Conservation (phyloP, 1,139 yeast genomes). For the Scheffersomyces quercinus region DNA sequence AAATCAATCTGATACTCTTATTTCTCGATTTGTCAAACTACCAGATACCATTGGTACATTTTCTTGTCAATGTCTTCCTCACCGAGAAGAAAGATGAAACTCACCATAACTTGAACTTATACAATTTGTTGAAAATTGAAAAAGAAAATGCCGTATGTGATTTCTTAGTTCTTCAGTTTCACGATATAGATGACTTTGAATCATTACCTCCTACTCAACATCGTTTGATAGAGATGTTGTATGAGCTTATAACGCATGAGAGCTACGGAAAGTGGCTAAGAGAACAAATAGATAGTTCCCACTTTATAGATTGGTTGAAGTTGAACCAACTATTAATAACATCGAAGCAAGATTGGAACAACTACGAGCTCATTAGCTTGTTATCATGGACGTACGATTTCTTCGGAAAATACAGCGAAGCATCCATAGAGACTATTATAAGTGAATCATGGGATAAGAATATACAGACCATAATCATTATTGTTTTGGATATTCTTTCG, state of each 20-base stretch:
- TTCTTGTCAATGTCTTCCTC: conserved; percentile 4
- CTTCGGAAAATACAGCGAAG: conserved; percentile 21
- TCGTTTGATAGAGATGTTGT: conserved; percentile 4
- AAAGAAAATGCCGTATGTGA: conserved; percentile 5
- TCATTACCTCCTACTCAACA: conserved; percentile 3
- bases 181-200: conserved; percentile 8
- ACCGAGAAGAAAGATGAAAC: conserved; percentile 7
- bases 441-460: conserved; percentile 1
- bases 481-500: conserved; percentile 50
- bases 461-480: conserved; percentile 4
- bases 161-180: conserved; percentile 6
- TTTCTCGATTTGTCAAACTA: not conserved
- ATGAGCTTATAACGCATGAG: conserved; percentile 14
- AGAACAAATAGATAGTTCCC: not conserved
- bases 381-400: conserved; percentile 55
- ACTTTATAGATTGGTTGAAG: conserved; percentile 19
- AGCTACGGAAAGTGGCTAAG: conserved; percentile 15
- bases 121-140: conserved; percentile 5
- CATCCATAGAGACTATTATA: conserved; percentile 1
- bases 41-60: conserved; percentile 3
- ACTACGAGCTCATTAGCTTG: conserved; percentile 49
- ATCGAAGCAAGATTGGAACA: conserved; percentile 54
- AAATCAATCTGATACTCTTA: not conserved
- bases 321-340: conserved; percentile 46
- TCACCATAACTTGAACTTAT: conserved; percentile 10